Evolutionary conservation across 2,329 filamentous ascomycete species (phyloP).

Genomic region (Talaromyces sp.): DNA sequence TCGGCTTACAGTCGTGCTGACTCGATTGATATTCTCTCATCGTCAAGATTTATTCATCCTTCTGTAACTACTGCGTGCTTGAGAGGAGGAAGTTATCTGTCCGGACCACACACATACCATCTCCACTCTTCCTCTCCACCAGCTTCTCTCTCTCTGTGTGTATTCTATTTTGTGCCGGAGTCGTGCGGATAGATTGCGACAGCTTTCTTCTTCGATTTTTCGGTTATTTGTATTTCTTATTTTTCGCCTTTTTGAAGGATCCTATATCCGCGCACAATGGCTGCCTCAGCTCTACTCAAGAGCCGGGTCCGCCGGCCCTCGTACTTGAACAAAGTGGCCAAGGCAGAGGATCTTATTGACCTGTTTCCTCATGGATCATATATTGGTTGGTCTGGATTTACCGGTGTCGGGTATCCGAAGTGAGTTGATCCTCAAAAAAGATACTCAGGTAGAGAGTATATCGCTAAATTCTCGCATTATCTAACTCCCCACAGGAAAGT

Average conservation of each 20-base stretch:
- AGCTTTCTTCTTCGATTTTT: neutral
- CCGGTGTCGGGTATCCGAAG: conserved; percentile 85
- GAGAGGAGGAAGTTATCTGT: neutral
- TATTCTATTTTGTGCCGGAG: neutral
- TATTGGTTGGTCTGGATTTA: conserved; percentile 88
- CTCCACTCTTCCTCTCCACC: neutral
- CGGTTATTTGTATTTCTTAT: neutral
- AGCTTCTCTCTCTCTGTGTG: neutral
- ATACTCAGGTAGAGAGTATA: too few relatives aligned
- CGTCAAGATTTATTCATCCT: too few relatives aligned
- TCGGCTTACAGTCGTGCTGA: neutral
- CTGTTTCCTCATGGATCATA: conserved; percentile 81
- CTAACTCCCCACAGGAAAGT: too few relatives aligned
- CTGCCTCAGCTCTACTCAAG: conserved; percentile 68
- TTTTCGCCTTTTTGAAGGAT: neutral
- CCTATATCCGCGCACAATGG: conserved; percentile 30
- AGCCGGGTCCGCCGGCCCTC: conserved; percentile 69
- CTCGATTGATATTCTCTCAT: neutral
- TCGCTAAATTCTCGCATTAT: too few relatives aligned
- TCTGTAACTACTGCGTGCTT: neutral
- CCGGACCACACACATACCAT: neutral
- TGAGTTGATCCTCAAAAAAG: too few relatives aligned
- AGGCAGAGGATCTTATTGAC: conserved; percentile 71
- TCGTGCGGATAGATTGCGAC: neutral
- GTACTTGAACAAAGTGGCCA: conserved; percentile 73